Conservation (phyloP, 2,329 filamentous ascomycete species). For the Aspergillus piperis region DNA sequence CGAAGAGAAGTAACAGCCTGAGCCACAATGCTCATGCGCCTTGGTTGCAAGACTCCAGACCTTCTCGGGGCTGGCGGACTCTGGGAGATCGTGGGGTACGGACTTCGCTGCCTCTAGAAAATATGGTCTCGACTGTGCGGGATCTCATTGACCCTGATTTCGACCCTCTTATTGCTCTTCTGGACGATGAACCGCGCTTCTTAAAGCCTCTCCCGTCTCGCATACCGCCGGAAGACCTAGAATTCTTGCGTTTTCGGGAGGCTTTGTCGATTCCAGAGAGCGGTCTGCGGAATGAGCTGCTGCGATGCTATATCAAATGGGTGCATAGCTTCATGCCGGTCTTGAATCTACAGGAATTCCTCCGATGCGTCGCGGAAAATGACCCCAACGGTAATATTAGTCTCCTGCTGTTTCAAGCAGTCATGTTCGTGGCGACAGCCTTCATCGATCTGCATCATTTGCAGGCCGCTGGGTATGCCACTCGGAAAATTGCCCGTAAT, state of each 20-base stretch:
- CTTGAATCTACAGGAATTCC: conserved; percentile 63
- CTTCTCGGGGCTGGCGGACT: conserved; percentile 29
- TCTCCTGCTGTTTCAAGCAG: conserved; percentile 83
- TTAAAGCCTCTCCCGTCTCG: conserved; percentile 74
- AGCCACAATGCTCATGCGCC: conserved; percentile 34
- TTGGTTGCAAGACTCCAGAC: conserved; percentile 33
- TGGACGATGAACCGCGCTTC: conserved; percentile 57
- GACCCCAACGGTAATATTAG: conserved; percentile 73
- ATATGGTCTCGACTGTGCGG: conserved; percentile 42
- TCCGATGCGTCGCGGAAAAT: conserved; percentile 57
- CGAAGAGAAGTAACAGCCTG: conserved; percentile 29
- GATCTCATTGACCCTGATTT: conserved; percentile 43
- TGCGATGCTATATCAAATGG: conserved; percentile 78
- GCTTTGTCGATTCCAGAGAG: conserved; percentile 71
- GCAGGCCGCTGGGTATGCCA: conserved; percentile 71
- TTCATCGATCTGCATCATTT: conserved; percentile 77
- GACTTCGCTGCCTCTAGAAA: conserved; percentile 35
- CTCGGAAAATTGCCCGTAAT: conserved; percentile 75
- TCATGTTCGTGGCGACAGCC: conserved; percentile 86
- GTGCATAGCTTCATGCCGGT: conserved; percentile 91
- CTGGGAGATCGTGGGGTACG: conserved; percentile 33
- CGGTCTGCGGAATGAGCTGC: conserved; percentile 71
- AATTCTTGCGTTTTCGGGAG: conserved; percentile 77
- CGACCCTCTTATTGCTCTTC: conserved; percentile 38
- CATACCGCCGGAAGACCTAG: conserved; percentile 74